Base-by-base conservation (phyloP, 2,329 filamentous ascomycete species). In the Cladosporium sp. region DNA sequence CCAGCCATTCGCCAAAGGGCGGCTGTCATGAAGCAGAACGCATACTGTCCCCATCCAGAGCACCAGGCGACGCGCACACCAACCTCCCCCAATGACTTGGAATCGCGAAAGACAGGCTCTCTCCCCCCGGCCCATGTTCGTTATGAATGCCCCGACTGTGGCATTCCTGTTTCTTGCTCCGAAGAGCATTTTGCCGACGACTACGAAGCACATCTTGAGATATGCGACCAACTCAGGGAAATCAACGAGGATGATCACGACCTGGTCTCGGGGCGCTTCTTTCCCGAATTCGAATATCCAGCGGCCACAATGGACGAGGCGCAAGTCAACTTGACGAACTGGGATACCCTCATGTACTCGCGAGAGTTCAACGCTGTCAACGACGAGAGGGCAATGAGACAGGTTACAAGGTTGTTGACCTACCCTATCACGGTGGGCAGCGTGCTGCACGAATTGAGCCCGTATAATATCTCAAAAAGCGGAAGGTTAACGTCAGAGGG, bases 211-310 rank as follows among this genome's bases (percentile, higher is more conserved):
- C 93, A 98, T 70, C 70, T 98, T 56, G 82, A 96, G 66, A 85
- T 98, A 34, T 98, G 93, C 70, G 92, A 98, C 64, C 87, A 87
- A 0, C 74, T 98, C 53, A 79, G 86, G 59, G 86, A 97, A 72
- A 92, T 95, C 72, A 98, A 98, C 62, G 93, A 98, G 73, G 93
- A 98, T 66, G 93, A 98, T 62, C 95, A 98, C 66, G 93, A 98
- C 69, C 73, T 98, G 60, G 80, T 87, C 46, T 95, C 89, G 14
- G 93, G 93, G 3, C 82, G 93, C 28, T 86, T 89, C 70, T 98
- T 98, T 71, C 85, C 87, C 11, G 95, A 98, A 70, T 97, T 95
- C 65, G 84, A 91, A 56, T 95, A 95, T 66, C 90, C 93, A 0
- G 88, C 86, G 11, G 79, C 85, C 51, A 91, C 96, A 73, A 84